phyloP scores from a whole-genome alignment of 371 early-diverging fungal species.

The Capillidium heterosporum region DNA sequence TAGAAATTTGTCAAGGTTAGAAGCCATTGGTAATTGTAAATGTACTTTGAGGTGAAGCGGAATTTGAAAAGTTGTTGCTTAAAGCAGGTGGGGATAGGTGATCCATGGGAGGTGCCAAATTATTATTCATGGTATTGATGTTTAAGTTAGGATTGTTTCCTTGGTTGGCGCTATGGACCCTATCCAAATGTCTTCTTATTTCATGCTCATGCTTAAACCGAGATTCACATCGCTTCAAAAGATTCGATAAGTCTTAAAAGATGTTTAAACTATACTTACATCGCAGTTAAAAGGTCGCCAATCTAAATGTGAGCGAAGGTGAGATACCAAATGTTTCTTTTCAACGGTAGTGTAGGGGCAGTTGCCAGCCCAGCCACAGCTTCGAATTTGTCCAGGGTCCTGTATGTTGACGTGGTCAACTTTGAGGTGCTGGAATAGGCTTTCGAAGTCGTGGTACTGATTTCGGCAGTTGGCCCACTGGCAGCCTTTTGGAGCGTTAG shows the following conservation, averaged over 20 bases:
- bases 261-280: neutral
- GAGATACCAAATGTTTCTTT: slow-evolving; percentile 5
- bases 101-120: neutral
- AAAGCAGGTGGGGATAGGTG: neutral
- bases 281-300: slow-evolving; percentile 7
- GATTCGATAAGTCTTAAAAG: neutral
- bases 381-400: neutral
- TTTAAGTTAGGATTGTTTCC: no score
- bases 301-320: slow-evolving; percentile 5
- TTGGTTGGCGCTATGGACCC: neutral
- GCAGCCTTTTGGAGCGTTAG: neutral
- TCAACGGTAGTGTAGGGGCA: neutral
- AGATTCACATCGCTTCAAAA: neutral
- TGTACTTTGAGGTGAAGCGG: neutral
- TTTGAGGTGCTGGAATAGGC: slow-evolving; percentile 1
- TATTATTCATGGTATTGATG: neutral
- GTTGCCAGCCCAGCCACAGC: slow-evolving; percentile 1
- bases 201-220: slow-evolving; percentile 5
- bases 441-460: neutral
- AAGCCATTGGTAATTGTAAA: neutral
- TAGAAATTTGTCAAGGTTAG: neutral
- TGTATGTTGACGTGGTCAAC: neutral
- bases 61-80: neutral
- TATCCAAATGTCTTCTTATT: slow-evolving; percentile 1
- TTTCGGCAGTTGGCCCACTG: neutral